Percentiles rank a stretch among this genome's conserved stretches.
These are phyloP conservation scores for Cylindrotheca closterium DNA, from an alignment of 108 stramenopile genomes.

Conservation along the genomic window DNA sequence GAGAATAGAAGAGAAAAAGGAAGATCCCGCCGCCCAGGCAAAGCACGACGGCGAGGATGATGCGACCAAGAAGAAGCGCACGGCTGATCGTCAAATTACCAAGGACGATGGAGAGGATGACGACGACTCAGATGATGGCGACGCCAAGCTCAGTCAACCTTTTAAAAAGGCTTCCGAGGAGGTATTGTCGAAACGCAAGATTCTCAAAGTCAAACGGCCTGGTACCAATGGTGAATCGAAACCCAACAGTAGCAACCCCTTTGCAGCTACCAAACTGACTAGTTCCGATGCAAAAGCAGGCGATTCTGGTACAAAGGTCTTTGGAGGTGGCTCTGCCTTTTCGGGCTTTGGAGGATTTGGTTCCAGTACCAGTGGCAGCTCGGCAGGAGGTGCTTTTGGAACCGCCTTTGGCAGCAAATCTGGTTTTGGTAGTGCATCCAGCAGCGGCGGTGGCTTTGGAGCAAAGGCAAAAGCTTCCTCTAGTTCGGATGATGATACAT, in stretches of 20 bases:
- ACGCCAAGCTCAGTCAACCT: constrained; percentile 5
- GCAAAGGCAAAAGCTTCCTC: background rate
- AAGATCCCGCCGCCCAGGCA: background rate
- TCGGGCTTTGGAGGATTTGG: constrained; percentile 23
- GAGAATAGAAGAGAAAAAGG: background rate
- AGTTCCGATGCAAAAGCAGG: background rate
- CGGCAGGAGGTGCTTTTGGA: constrained; percentile 3
- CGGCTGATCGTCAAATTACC: constrained; percentile 45
- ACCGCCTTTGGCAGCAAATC: no score
- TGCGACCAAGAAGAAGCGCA: constrained; percentile 30
- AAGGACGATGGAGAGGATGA: constrained; percentile 48
- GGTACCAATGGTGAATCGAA: background rate
- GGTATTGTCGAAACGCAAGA: constrained; percentile 31
- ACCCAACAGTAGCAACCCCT: constrained; percentile 4
- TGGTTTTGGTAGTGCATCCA: no score
- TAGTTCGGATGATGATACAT: background rate
- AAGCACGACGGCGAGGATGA: background rate
- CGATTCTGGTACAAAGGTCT: constrained; percentile 9
- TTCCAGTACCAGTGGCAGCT: background rate
- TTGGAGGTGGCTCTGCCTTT: constrained; percentile 17
- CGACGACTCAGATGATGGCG: constrained; percentile 28
- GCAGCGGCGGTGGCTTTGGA: constrained; percentile 1
- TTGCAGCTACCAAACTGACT: constrained; percentile 5
- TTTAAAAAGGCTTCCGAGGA: constrained; percentile 37
- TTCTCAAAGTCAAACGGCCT: constrained; percentile 42